phyloP scores from a whole-genome alignment of 495 filamentous ascomycete genomes.

The Penicillium dipodomyicola region DNA sequence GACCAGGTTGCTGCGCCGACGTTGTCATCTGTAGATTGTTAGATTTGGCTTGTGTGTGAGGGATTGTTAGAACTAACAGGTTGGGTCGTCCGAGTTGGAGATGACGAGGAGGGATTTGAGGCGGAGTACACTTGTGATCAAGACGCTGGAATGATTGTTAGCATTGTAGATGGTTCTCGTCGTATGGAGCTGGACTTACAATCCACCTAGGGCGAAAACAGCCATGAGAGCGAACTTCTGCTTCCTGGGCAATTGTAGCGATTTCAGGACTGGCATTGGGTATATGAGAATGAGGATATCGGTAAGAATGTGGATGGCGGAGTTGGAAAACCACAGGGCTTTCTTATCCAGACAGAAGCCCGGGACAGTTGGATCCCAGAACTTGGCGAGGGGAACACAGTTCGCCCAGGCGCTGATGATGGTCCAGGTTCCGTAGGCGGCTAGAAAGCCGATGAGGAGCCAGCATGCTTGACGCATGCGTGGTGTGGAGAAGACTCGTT shows the following conservation, averaged over 20 bases:
- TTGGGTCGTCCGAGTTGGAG: slow-evolving; percentile 45
- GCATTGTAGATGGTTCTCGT: slow-evolving; percentile 3
- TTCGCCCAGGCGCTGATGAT: slow-evolving; percentile 37
- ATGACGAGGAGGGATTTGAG: slow-evolving; percentile 47
- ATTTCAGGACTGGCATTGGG: slow-evolving; percentile 47
- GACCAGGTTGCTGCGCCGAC: slow-evolving; percentile 56
- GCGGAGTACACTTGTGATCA: slow-evolving; percentile 55
- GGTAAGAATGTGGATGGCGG: slow-evolving; percentile 44
- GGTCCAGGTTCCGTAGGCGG: slow-evolving; percentile 39
- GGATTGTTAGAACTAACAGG: slow-evolving; percentile 33
- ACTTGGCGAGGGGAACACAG: slow-evolving; percentile 36
- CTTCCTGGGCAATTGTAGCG: slow-evolving; percentile 41
- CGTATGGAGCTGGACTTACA: slow-evolving; percentile 31
- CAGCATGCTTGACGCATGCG: slow-evolving; percentile 41
- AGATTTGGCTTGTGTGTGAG: slow-evolving; percentile 1
- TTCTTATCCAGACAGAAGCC: slow-evolving; percentile 38
- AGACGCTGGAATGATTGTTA: slow-evolving; percentile 38
- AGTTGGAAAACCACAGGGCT: slow-evolving; percentile 40
- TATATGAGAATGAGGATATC: slow-evolving; percentile 49
- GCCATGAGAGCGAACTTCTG: slow-evolving; percentile 47
- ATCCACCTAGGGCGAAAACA: slow-evolving; percentile 48
- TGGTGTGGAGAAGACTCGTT: slow-evolving; percentile 37
- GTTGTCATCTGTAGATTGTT: slow-evolving; percentile 43
- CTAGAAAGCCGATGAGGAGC: slow-evolving; percentile 32
- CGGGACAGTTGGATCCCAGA: slow-evolving; percentile 30